Conservation (phyloP, 2,329 filamentous ascomycete species). For the Sporothrix inflata region DNA sequence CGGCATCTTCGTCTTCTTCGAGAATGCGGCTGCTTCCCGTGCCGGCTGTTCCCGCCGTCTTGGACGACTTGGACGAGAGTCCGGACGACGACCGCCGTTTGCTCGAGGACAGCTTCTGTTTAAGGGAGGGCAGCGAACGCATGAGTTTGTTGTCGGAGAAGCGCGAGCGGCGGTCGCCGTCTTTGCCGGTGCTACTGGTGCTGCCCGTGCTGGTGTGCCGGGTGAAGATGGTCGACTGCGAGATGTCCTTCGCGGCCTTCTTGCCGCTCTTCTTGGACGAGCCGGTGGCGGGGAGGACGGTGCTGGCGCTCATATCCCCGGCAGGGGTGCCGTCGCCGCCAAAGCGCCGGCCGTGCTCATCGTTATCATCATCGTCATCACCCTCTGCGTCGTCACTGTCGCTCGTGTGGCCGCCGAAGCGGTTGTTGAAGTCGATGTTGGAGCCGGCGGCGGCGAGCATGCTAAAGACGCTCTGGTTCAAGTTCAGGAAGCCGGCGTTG, state of each 20-base stretch:
- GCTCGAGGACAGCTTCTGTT: constrained; percentile 45
- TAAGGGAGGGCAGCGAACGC: constrained; percentile 65
- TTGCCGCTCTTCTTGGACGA: constrained; percentile 9
- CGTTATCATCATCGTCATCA: constrained; percentile 21
- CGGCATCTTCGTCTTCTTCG: constrained; percentile 39
- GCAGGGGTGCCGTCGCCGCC: constrained; percentile 32
- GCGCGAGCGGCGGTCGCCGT: constrained; percentile 54
- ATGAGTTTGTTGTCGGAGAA: constrained; percentile 68
- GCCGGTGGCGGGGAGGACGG: constrained; percentile 11
- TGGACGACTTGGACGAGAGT: constrained; percentile 40
- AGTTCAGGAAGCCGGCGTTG: constrained; percentile 64
- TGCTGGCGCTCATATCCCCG: background rate
- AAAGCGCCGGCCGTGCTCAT: constrained; percentile 46
- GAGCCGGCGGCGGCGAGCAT: constrained; percentile 88
- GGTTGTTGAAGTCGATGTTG: constrained; percentile 76
- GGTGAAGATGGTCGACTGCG: constrained; percentile 49
- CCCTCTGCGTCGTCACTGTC: constrained; percentile 68
- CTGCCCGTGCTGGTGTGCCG: constrained; percentile 30
- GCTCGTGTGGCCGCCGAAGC: constrained; percentile 78
- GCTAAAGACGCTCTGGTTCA: constrained; percentile 94
- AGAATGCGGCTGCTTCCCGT: constrained; percentile 36
- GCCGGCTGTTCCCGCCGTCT: background rate
- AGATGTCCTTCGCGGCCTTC: constrained; percentile 32
- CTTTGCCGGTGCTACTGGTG: constrained; percentile 40
- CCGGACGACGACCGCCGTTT: constrained; percentile 39